Percentiles rank a stretch among this genome's conserved stretches.
Conservation (phyloP, 257 asterid species). For the Forsythia viridissima region DNA sequence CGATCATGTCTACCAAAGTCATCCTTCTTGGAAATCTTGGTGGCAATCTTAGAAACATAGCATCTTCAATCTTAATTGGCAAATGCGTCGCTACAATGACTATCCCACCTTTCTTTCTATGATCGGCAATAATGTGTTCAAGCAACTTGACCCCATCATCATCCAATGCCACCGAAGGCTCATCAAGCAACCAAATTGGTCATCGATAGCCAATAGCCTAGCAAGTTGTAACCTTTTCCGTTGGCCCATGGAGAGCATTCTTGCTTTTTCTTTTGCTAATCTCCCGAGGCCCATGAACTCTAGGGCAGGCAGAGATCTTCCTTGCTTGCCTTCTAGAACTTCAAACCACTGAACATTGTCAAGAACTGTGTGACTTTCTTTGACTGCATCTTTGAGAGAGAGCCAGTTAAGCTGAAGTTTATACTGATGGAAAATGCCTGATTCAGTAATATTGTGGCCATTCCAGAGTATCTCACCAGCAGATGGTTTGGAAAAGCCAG, state of each 20-base stretch:
- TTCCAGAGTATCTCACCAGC: constrained; percentile 88
- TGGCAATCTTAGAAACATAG: constrained; percentile 53
- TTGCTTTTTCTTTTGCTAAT: constrained; percentile 66
- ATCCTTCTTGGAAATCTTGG: constrained; percentile 62
- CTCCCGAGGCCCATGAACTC: constrained; percentile 89
- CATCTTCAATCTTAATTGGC: constrained; percentile 58
- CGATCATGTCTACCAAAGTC: constrained; percentile 60
- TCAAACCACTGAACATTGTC: constrained; percentile 88
- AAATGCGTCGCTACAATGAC: constrained; percentile 62
- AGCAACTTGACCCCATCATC: constrained; percentile 72
- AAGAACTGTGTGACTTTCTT: constrained; percentile 63
- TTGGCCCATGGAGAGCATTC: constrained; percentile 88
- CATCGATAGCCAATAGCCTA: constrained; percentile 78
- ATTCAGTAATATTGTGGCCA: constrained; percentile 71
- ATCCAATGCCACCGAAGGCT: constrained; percentile 87
- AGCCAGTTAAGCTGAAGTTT: constrained; percentile 87
- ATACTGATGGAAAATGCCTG: constrained; percentile 79
- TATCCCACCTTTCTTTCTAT: constrained; percentile 80
- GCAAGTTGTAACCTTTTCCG: constrained; percentile 81
- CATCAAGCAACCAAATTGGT: constrained; percentile 91
- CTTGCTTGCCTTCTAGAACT: constrained; percentile 80
- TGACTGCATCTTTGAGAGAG: constrained; percentile 73
- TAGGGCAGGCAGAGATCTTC: constrained; percentile 66
- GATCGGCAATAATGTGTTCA: constrained; percentile 65
- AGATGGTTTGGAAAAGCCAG: constrained; percentile 79